Percentiles rank a stretch among this genome's conserved stretches.
Conservation (phyloP, 1,139 yeast species). For the Nadsonia commutata region DNA sequence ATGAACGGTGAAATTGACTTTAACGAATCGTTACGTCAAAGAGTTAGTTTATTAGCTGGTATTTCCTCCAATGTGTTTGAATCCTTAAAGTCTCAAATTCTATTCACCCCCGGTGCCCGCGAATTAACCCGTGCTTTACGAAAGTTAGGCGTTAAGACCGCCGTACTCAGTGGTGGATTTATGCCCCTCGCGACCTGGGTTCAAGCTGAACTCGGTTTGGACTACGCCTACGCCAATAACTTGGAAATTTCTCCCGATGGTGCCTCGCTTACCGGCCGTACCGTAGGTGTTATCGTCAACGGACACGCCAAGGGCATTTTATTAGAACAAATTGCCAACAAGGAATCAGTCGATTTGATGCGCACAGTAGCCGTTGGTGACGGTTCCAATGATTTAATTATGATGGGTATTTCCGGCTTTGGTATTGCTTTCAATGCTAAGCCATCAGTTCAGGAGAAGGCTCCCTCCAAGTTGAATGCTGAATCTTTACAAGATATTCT, state of each 20-base stretch:
- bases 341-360: slow-evolving; percentile 42
- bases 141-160: slow-evolving; percentile 50
- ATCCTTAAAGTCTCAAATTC: slow-evolving; percentile 52
- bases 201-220: slow-evolving; percentile 51
- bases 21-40: slow-evolving; percentile 57
- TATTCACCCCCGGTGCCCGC: slow-evolving; percentile 69
- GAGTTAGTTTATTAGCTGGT: slow-evolving; percentile 71
- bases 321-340: slow-evolving; percentile 48
- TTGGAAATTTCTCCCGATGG: slow-evolving; percentile 35
- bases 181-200: slow-evolving; percentile 73
- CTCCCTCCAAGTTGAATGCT: slow-evolving; percentile 72
- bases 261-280: slow-evolving; percentile 33
- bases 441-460: slow-evolving; percentile 67
- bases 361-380: slow-evolving; percentile 79
- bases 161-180: slow-evolving; percentile 92
- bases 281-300: slow-evolving; percentile 71
- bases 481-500: slow-evolving; percentile 54
- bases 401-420: slow-evolving; percentile 87
- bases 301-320: slow-evolving; percentile 72
- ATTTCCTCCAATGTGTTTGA: slow-evolving; percentile 70
- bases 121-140: slow-evolving; percentile 54
- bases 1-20: slow-evolving; percentile 97
- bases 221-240: slow-evolving; percentile 78
- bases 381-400: slow-evolving; percentile 88
- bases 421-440: slow-evolving; percentile 98